These are phyloP conservation scores for Metschnikowia proteae DNA, from an alignment of 805 yeast species.

Conservation along the genomic window DNA sequence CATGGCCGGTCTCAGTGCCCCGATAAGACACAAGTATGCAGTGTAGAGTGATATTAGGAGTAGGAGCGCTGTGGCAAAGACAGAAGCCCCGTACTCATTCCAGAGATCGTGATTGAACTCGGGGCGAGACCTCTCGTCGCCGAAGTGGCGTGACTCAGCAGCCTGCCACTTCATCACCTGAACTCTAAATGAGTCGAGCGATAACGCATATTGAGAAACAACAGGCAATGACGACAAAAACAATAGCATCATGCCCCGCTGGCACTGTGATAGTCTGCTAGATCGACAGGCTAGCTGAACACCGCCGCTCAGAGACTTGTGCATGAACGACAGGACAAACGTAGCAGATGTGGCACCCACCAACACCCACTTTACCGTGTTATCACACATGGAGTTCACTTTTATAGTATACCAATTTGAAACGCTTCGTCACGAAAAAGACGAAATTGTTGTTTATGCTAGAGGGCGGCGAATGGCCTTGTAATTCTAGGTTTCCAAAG, in stretches of 20 bases:
- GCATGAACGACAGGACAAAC: neutral
- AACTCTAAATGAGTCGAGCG: neutral
- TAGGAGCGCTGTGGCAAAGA: neutral
- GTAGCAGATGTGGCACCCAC: neutral
- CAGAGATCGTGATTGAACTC: slow-evolving; percentile 1
- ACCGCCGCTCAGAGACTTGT: neutral
- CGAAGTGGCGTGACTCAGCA: neutral
- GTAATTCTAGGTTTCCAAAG: neutral
- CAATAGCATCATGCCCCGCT: neutral
- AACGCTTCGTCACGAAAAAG: neutral
- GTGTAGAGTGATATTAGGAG: neutral
- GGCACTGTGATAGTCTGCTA: neutral
- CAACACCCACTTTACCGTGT: neutral
- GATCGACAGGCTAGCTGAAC: neutral
- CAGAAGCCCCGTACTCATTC: neutral
- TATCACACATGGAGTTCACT: neutral
- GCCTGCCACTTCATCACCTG: slow-evolving; percentile 3
- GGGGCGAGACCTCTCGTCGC: neutral
- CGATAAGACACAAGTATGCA: neutral
- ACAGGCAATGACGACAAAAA: neutral
- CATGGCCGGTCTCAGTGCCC: neutral
- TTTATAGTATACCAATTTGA: neutral
- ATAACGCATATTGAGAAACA: neutral
- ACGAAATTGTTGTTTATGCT: no score
- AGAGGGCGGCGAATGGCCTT: neutral